phyloP scores from a whole-genome alignment of 306 rosid genomes.

The Cicer bijugum region DNA sequence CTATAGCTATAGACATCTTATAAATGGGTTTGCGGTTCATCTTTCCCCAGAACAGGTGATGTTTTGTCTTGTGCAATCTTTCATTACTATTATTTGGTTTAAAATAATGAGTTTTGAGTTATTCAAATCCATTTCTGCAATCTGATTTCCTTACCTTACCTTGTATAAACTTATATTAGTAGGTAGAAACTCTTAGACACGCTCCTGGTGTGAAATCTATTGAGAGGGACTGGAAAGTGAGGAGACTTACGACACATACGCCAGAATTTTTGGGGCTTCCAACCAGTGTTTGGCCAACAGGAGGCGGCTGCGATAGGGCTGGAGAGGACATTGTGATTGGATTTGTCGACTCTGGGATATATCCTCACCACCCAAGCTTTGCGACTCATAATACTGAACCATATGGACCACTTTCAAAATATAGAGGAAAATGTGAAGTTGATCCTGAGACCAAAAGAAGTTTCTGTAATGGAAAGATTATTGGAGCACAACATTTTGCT shows the following conservation, averaged over 20 bases:
- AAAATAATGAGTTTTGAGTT: constrained; percentile 15
- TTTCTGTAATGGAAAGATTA: constrained; percentile 95
- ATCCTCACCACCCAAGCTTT: constrained; percentile 93
- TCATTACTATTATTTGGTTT: constrained; percentile 24
- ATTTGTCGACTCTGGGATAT: constrained; percentile 96
- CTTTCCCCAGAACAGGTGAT: constrained; percentile 92
- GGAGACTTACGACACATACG: constrained; percentile 90
- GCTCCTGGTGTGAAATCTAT: constrained; percentile 91
- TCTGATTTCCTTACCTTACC: constrained; percentile 47
- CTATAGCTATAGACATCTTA: constrained; percentile 89
- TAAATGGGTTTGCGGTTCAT: constrained; percentile 96
- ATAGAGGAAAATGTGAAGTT: constrained; percentile 94
- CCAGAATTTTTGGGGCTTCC: constrained; percentile 99
- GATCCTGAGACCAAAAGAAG: constrained; percentile 79
- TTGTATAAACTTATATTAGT: constrained; percentile 61
- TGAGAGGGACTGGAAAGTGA: constrained; percentile 94
- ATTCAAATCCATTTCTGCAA: constrained; percentile 41
- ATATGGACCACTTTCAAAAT: constrained; percentile 81
- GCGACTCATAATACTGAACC: constrained; percentile 69
- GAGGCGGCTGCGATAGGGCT: constrained; percentile 94
- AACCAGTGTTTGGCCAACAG: constrained; percentile 98
- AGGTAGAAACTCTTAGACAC: constrained; percentile 90
- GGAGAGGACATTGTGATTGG: constrained; percentile 97
- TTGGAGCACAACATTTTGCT: constrained; percentile 99
- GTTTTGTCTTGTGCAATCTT: constrained; percentile 42